Conservation (phyloP, 805 yeast species). For the Candida yuanshanica region DNA sequence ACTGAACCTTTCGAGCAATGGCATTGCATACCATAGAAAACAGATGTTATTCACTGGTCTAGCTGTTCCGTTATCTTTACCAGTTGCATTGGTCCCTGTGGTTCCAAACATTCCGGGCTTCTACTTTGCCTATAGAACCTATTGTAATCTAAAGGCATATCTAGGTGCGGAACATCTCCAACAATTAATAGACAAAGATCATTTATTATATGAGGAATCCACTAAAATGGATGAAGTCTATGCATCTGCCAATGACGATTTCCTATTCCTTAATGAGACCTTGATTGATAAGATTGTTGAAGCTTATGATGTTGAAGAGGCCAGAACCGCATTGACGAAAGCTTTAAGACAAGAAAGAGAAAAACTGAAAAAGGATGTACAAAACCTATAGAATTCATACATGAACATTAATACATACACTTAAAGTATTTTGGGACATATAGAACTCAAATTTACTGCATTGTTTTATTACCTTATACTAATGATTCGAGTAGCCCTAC, state of each 20-base stretch:
- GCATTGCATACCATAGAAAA: constrained; percentile 48
- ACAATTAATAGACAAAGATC: constrained; percentile 42
- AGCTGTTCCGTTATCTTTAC: constrained; percentile 72
- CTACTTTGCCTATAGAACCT: constrained; percentile 72
- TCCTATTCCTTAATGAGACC: constrained; percentile 38
- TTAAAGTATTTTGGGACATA: no score
- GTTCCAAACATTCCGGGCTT: constrained; percentile 91
- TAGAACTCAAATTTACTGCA: no score
- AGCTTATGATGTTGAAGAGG: constrained; percentile 39
- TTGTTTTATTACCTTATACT: no score
- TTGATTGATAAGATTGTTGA: constrained; percentile 41
- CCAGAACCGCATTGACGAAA: constrained; percentile 38
- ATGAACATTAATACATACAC: background rate
- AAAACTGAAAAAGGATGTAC: background rate
- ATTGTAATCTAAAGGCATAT: constrained; percentile 78
- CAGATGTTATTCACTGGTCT: constrained; percentile 47
- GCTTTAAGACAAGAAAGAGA: constrained; percentile 51
- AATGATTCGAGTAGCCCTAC: no score
- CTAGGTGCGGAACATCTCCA: constrained; percentile 67
- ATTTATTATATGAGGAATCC: constrained; percentile 31
- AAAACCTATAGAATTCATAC: background rate
- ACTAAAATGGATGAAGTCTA: constrained; percentile 27
- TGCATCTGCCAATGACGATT: constrained; percentile 15
- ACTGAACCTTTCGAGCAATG: constrained; percentile 34
- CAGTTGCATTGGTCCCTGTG: constrained; percentile 77